Evolutionary conservation across 768 basidiomycete genomes (phyloP).

Genomic region (Calocybe indica): DNA sequence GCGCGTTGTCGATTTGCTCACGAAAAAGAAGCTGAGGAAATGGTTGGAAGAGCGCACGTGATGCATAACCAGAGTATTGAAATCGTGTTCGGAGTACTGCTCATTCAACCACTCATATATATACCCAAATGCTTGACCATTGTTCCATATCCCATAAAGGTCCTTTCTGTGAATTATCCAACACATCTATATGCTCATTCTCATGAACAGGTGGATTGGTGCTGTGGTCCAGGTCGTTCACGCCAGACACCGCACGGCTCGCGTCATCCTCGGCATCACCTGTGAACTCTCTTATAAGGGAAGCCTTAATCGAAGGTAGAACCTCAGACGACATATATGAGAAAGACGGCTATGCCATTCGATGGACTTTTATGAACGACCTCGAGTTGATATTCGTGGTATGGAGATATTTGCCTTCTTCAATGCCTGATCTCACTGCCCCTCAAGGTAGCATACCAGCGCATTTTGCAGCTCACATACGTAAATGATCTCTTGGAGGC

Average conservation of each 20-base stretch:
- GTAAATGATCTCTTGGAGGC: slow-evolving; percentile 82
- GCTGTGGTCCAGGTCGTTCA: slow-evolving; percentile 93
- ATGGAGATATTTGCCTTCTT: slow-evolving; percentile 21
- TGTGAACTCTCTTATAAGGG: slow-evolving; percentile 82
- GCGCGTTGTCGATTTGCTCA: slow-evolving; percentile 52
- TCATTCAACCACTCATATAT: neutral
- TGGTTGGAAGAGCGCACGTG: slow-evolving; percentile 64
- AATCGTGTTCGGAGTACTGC: neutral
- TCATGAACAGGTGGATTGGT: slow-evolving; percentile 72
- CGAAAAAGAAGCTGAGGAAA: slow-evolving; percentile 72
- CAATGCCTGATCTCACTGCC: slow-evolving; percentile 3
- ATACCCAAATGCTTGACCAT: slow-evolving; percentile 81
- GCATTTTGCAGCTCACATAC: slow-evolving; percentile 91
- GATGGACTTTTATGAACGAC: slow-evolving; percentile 94
- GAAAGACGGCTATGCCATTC: slow-evolving; percentile 90
- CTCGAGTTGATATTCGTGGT: slow-evolving; percentile 97
- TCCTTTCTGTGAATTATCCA: slow-evolving; percentile 15
- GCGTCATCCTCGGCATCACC: slow-evolving; percentile 72
- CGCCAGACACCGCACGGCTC: slow-evolving; percentile 71
- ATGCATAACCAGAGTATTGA: neutral
- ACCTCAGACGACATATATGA: slow-evolving; percentile 81
- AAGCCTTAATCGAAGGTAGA: slow-evolving; percentile 88
- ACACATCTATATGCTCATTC: neutral
- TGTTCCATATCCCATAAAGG: slow-evolving; percentile 95
- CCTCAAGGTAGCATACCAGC: slow-evolving; percentile 87